phyloP scores from a whole-genome alignment of 768 basidiomycete genomes.

The Amanita muscaria region DNA sequence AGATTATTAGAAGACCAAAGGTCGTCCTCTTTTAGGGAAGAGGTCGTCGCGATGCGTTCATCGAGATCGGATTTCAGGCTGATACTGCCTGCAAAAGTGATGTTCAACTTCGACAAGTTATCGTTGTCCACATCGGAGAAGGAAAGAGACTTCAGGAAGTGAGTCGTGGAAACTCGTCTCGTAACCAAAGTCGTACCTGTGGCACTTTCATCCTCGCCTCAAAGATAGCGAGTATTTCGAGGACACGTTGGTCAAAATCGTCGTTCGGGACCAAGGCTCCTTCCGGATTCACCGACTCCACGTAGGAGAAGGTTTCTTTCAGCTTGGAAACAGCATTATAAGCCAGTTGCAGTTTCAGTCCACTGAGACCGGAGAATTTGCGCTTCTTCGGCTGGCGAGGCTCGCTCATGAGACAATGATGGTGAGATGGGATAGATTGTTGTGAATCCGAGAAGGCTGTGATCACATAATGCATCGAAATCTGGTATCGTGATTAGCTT shows the following conservation, averaged over 20 bases:
- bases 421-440: too few relatives aligned
- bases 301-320: neutral
- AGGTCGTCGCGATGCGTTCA: conserved; percentile 9
- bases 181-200: conserved; percentile 9
- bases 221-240: conserved; percentile 10
- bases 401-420: too few relatives aligned
- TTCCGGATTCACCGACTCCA: conserved; percentile 4
- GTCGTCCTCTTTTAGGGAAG: conserved; percentile 7
- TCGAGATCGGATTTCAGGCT: conserved; percentile 9
- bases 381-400: conserved; percentile 6
- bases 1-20: conserved; percentile 13
- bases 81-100: conserved; percentile 8
- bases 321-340: conserved; percentile 9
- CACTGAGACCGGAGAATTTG: conserved; percentile 14
- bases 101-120: conserved; percentile 10
- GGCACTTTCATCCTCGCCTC: conserved; percentile 11
- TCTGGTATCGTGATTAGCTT: too few relatives aligned
- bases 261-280: conserved; percentile 5
- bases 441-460: too few relatives aligned
- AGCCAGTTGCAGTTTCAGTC: conserved; percentile 10
- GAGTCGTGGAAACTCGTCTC: conserved; percentile 8
- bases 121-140: conserved; percentile 9
- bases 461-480: neutral
- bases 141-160: conserved; percentile 8
- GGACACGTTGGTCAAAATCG: conserved; percentile 10